phyloP scores from a whole-genome alignment of 164 flowering plant genomes.

The Aristolochia californica region DNA sequence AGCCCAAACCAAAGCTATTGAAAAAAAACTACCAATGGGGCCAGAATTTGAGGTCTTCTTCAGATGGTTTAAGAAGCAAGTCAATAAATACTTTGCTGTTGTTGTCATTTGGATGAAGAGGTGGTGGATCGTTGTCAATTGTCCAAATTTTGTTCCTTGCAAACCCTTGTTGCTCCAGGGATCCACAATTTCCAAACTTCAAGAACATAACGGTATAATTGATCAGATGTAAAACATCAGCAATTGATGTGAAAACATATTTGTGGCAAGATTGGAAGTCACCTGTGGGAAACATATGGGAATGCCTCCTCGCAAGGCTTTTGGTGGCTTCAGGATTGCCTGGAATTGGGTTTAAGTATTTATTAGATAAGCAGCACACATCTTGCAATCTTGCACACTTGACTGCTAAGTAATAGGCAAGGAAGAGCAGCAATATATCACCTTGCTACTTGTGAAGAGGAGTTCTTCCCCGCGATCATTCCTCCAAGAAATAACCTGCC shows the following conservation, averaged over 20 bases:
- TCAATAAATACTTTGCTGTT: slow-evolving; percentile 55
- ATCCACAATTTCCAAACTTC: slow-evolving; percentile 77
- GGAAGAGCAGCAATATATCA: slow-evolving; percentile 7
- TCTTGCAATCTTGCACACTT: too few relatives aligned
- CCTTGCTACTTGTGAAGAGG: slow-evolving; percentile 87
- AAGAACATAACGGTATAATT: slow-evolving; percentile 7
- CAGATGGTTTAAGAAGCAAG: slow-evolving; percentile 70
- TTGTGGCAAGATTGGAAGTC: neutral
- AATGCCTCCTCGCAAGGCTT: slow-evolving; percentile 82
- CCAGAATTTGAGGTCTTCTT: slow-evolving; percentile 86
- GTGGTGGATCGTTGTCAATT: slow-evolving; percentile 70
- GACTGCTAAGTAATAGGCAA: too few relatives aligned
- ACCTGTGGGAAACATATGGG: slow-evolving; percentile 96
- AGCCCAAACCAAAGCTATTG: too few relatives aligned
- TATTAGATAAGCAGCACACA: too few relatives aligned
- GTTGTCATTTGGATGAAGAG: slow-evolving; percentile 44
- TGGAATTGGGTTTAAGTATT: slow-evolving; percentile 13
- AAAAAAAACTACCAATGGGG: slow-evolving; percentile 67
- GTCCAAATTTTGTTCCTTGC: slow-evolving; percentile 85
- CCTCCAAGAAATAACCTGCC: slow-evolving; percentile 84
- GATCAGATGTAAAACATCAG: slow-evolving; percentile 3
- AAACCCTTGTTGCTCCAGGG: slow-evolving; percentile 83
- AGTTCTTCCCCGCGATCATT: slow-evolving; percentile 86
- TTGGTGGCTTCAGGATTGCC: slow-evolving; percentile 84
- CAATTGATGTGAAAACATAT: neutral